phyloP scores from a whole-genome alignment of 139 green algal genomes.

The Tetradesmus obliquus region DNA sequence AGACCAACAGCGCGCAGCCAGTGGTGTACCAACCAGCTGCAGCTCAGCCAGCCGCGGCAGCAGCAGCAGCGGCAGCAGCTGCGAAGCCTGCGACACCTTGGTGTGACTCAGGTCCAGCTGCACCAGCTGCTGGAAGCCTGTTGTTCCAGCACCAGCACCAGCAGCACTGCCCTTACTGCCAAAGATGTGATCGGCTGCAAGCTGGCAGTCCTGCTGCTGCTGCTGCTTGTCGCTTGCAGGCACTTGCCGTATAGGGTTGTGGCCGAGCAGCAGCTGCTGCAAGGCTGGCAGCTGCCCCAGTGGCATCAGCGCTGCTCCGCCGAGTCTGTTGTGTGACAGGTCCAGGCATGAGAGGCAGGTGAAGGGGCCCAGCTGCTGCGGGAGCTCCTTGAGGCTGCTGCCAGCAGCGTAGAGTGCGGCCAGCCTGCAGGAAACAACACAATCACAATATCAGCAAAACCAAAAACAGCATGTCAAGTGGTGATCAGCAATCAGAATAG shows the following conservation, averaged over 20 bases:
- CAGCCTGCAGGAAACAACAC: conserved; percentile 7
- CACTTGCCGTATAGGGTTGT: not conserved
- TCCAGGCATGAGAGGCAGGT: conserved; percentile 1
- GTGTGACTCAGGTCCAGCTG: conserved; percentile 30
- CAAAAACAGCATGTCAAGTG: not conserved
- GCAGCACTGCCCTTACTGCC: conserved; percentile 2
- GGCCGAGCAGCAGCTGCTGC: not conserved
- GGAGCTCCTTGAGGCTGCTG: not conserved
- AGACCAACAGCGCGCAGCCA: not conserved
- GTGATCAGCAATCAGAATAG: not conserved
- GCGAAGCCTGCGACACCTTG: not conserved
- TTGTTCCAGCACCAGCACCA: not conserved
- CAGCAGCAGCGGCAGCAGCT: conserved; percentile 29
- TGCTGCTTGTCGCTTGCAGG: not conserved
- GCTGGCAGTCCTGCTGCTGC: conserved; percentile 4
- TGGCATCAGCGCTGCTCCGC: not conserved
- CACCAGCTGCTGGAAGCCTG: not conserved
- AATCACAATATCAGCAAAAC: not conserved
- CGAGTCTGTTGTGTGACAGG: conserved; percentile 19
- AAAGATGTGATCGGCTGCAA: not conserved
- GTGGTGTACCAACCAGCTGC: conserved; percentile 7
- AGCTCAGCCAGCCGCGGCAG: conserved; percentile 5
- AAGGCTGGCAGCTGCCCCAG: conserved; percentile 20
- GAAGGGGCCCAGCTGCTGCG: conserved; percentile 23
- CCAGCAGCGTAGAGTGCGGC: conserved; percentile 18